Base-by-base conservation (phyloP, 805 yeast species). In the Maudiozyma barnettii region DNA sequence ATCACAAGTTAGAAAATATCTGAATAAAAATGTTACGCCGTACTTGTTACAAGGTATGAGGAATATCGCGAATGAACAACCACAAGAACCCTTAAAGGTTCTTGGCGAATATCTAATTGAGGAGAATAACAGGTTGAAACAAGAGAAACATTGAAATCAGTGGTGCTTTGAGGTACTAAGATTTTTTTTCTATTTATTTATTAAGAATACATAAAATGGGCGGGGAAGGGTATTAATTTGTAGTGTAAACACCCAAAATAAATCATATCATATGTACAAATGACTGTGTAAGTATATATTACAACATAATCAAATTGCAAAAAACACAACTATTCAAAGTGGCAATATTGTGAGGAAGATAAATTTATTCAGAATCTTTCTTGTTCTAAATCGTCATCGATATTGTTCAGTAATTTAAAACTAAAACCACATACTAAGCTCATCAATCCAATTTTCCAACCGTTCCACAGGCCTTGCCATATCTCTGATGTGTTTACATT, bases 371-470 rank as follows among this genome's bases (percentile, higher is more conserved):
- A 61, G 41, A 61, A 61, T 56, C 72, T 77, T 52, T 74, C 78
- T 42, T 60, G 63, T 47, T 65, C 64, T 23, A 61, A 56, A 47
- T 64, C 70, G 35, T 68, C 68, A 39, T 71, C 76, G 19, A 78
- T 77, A 49, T 69, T 72, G 53, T 71, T 74, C 53, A 83, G 59
- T 45, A 84, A 67, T 45, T 77, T 74, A 54, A 84, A 73, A 1
- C 95, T 90, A 84, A 95, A 91, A 45, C 82, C 81, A 10, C 95
- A 93, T 43, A 85, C 64, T 3, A 86, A 76, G 51, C 91, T 87
- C 49, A 88, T 64, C 10, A 85, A 71, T 26, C 95, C 95, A 39
- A 88, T 81, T 62, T 87, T 77, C 98, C 98, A 91, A 35, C 98
- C 99, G 54, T 91, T 76, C 73, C 86, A 90, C 22, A 82, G 63